Conservation (phyloP, 495 filamentous ascomycete genomes). For the Xylaria castorea region DNA sequence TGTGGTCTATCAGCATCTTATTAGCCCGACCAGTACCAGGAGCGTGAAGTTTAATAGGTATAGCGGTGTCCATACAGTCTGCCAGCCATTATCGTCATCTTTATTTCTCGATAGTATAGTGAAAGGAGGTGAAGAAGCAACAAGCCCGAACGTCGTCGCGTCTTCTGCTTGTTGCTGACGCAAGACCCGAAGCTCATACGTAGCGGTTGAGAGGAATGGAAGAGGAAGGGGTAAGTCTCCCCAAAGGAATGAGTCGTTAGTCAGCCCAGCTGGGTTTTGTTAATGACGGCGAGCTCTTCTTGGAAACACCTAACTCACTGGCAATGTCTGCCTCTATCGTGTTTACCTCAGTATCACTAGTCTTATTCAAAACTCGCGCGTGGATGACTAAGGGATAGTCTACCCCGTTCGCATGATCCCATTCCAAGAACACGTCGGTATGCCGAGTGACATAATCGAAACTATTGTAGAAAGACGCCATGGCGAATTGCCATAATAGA, state of each 20-base stretch:
- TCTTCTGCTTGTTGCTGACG: slow-evolving; percentile 27
- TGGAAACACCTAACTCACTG: slow-evolving; percentile 32
- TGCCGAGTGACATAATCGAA: slow-evolving; percentile 39
- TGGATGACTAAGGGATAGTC: slow-evolving; percentile 43
- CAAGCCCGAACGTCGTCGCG: slow-evolving; percentile 6
- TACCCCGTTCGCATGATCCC: slow-evolving; percentile 37
- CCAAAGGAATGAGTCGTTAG: slow-evolving; percentile 45
- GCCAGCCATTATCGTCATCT: slow-evolving; percentile 23
- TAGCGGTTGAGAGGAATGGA: slow-evolving; percentile 41
- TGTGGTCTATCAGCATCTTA: slow-evolving; percentile 24
- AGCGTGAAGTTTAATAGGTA: not conserved
- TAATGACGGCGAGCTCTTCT: slow-evolving; percentile 10
- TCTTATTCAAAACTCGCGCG: slow-evolving; percentile 44
- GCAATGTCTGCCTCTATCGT: slow-evolving; percentile 43
- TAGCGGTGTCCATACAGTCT: slow-evolving; percentile 6
- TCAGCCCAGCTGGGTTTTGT: slow-evolving; percentile 36
- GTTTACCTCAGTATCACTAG: slow-evolving; percentile 40
- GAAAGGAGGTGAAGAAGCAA: slow-evolving; percentile 36
- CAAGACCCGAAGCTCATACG: slow-evolving; percentile 49
- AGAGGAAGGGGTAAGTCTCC: slow-evolving; percentile 47
- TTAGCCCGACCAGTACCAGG: slow-evolving; percentile 7
- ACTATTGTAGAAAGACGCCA: slow-evolving; percentile 37
- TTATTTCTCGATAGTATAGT: slow-evolving; percentile 23
- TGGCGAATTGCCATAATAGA: not conserved
- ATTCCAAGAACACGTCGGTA: slow-evolving; percentile 37